A percentile compares a stretch with the other conserved stretches of the same genome.
phyloP scores from a whole-genome alignment of 306 rosid species.

The Castanea crenata region DNA sequence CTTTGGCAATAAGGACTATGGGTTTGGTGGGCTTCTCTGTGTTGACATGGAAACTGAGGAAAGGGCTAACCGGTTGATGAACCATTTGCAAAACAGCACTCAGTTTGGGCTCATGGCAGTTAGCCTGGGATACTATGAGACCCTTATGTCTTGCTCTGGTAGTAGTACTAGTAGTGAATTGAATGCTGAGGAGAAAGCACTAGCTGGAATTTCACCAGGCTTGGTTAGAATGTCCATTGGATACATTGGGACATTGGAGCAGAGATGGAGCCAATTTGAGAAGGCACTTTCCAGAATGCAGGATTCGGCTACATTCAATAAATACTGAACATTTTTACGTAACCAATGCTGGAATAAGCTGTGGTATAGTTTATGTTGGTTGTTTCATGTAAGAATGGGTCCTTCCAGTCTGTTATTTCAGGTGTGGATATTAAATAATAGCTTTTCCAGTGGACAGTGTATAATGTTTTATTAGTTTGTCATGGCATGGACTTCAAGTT shows the following conservation, averaged over 20 bases:
- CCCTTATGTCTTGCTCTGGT: slow-evolving; percentile 91
- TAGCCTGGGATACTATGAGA: slow-evolving; percentile 86
- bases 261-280: slow-evolving; percentile 77
- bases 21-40: slow-evolving; percentile 77
- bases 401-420: not conserved
- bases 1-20: slow-evolving; percentile 61
- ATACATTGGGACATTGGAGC: slow-evolving; percentile 80
- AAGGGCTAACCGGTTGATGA: slow-evolving; percentile 73
- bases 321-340: not conserved
- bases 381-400: not conserved
- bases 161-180: slow-evolving; percentile 92
- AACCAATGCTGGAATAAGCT: not conserved
- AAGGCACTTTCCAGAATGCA: slow-evolving; percentile 59
- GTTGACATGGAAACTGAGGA: slow-evolving; percentile 91
- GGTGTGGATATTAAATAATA: not conserved
- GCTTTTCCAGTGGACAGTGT: not conserved
- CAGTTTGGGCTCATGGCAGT: slow-evolving; percentile 95
- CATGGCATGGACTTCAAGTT: not conserved
- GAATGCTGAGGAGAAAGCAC: slow-evolving; percentile 48
- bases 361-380: not conserved
- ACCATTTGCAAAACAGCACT: slow-evolving; percentile 55
- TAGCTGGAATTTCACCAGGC: slow-evolving; percentile 88
- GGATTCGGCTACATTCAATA: slow-evolving; percentile 22
- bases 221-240: slow-evolving; percentile 79
- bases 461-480: not conserved